These are phyloP conservation scores for Gnomoniopsis sp. DNA, from an alignment of 2,329 filamentous ascomycete species.

Conservation along the genomic window DNA sequence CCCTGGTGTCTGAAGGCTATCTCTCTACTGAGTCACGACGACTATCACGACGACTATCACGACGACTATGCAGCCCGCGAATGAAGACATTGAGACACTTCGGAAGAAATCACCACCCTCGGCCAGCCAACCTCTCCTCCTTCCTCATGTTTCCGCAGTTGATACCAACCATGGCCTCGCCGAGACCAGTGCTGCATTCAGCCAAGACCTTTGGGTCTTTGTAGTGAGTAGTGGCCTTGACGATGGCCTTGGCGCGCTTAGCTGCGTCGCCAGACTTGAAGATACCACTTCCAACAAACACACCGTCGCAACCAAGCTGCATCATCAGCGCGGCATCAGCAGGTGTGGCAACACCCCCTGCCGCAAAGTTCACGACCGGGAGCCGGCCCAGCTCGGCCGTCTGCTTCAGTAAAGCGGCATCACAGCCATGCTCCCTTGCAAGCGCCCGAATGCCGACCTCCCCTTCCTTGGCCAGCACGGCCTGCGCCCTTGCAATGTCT, in stretches of 20 bases:
- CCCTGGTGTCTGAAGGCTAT: neutral
- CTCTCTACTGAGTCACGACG: neutral
- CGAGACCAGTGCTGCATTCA: conserved; percentile 81
- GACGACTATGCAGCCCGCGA: neutral
- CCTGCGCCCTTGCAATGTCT: conserved; percentile 77
- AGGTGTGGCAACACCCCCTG: conserved; percentile 98
- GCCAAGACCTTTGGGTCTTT: conserved; percentile 81
- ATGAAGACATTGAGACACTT: neutral
- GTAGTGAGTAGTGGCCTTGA: conserved; percentile 89
- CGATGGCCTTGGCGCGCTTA: conserved; percentile 89
- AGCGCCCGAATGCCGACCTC: conserved; percentile 59
- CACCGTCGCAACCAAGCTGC: conserved; percentile 96
- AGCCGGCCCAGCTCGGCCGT: conserved; percentile 83
- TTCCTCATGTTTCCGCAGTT: conserved; percentile 77
- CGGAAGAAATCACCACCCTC: conserved; percentile 66
- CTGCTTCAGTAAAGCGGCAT: conserved; percentile 77
- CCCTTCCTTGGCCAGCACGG: conserved; percentile 60
- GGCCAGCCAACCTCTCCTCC: conserved; percentile 75
- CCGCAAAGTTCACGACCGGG: conserved; percentile 96
- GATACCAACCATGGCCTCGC: conserved; percentile 98
- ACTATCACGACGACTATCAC: no score
- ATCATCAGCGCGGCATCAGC: conserved; percentile 97
- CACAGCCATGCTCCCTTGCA: conserved; percentile 77
- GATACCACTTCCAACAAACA: conserved; percentile 95
- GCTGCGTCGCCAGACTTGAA: conserved; percentile 94